Conservation (phyloP, 345 rosid genomes). For the Noccaea caerulescens region DNA sequence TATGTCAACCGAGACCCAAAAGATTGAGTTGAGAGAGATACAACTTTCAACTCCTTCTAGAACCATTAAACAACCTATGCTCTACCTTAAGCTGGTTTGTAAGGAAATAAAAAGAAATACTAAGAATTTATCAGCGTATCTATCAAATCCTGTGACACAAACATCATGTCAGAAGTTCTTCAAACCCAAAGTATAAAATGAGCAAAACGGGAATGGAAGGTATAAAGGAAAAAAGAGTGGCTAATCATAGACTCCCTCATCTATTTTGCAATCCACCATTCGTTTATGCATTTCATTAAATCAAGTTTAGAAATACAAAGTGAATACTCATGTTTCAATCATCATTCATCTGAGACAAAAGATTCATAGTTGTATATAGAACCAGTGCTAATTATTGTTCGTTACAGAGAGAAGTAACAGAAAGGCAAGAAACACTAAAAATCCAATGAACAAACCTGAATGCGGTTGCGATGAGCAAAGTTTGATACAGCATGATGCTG, state of each 20-base stretch:
- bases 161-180: background rate
- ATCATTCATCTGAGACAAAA: background rate
- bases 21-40: background rate
- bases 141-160: conserved; percentile 13
- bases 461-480: conserved; percentile 91
- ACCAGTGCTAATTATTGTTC: background rate
- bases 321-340: background rate
- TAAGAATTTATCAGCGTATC: background rate
- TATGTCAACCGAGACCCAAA: conserved; percentile 13
- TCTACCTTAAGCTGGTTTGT: background rate
- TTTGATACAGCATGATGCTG: conserved; percentile 76
- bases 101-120: conserved; percentile 13
- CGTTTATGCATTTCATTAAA: background rate
- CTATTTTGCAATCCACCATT: background rate
- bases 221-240: background rate
- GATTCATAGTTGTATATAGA: background rate
- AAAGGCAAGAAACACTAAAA: background rate
- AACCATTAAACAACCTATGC: conserved; percentile 9
- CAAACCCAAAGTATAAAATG: background rate
- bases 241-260: conserved; percentile 1
- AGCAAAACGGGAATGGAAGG: conserved; percentile 7
- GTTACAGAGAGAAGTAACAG: conserved; percentile 25
- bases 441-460: conserved; percentile 63
- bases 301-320: background rate
- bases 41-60: background rate